A percentile compares a stretch with the other conserved stretches of the same genome.
phyloP scores from a whole-genome alignment of 2,329 filamentous ascomycete genomes.

The Diaporthe ilicicola region DNA sequence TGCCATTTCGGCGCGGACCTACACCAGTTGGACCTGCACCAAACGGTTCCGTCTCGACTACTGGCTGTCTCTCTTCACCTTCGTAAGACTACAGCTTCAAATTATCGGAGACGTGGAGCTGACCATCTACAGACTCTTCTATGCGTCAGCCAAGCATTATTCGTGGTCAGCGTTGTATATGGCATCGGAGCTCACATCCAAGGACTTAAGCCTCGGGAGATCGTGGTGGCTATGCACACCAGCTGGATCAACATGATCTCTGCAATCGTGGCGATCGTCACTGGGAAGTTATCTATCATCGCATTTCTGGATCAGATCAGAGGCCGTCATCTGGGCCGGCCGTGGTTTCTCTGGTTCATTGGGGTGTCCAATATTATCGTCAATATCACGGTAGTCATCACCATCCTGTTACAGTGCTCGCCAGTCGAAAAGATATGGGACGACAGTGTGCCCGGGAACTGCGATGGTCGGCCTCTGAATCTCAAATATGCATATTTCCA shows the following conservation, averaged over 20 bases:
- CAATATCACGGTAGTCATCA: neutral
- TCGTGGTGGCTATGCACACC: neutral
- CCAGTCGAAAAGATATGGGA: slow-evolving; percentile 25
- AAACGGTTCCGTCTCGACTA: slow-evolving; percentile 18
- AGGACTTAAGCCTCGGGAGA: neutral
- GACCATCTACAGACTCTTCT: neutral
- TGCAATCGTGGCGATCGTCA: slow-evolving; percentile 15
- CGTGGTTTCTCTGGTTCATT: slow-evolving; percentile 21
- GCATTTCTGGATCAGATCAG: slow-evolving; percentile 19
- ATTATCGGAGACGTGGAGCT: neutral
- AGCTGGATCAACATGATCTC: slow-evolving; percentile 24
- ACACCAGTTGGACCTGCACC: neutral
- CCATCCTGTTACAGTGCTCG: slow-evolving; percentile 16
- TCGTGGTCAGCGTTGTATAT: neutral
- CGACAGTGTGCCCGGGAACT: neutral
- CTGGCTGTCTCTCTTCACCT: slow-evolving; percentile 1
- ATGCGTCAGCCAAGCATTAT: neutral
- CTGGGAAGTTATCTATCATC: slow-evolving; percentile 13
- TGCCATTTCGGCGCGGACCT: slow-evolving; percentile 1
- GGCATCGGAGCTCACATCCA: slow-evolving; percentile 5
- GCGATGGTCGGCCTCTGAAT: neutral
- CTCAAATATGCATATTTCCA: slow-evolving; percentile 22
- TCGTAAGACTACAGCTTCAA: neutral
- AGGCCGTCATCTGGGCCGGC: slow-evolving; percentile 5
- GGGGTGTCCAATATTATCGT: slow-evolving; percentile 8